Percentiles rank a stretch among this genome's conserved stretches.
Evolutionary conservation across 2,329 filamentous ascomycete genomes (phyloP).

Genomic region (Fusarium luffae): DNA sequence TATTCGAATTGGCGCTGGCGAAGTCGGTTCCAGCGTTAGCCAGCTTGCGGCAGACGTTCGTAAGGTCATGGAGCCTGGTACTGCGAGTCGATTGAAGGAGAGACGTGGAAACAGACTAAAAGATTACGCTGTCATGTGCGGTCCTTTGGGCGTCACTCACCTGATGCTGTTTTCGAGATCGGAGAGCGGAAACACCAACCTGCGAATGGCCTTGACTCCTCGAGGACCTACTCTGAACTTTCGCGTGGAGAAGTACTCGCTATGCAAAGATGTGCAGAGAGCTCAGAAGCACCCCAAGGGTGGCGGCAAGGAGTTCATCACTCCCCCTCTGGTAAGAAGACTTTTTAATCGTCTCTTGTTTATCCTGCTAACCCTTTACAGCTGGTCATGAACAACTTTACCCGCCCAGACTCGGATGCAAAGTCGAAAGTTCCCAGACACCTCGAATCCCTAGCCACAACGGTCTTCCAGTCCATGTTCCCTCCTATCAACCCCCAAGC

Average conservation of each 20-base stretch:
- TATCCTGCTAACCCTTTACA: slow-evolving; percentile 50
- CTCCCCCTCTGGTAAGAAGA: slow-evolving; percentile 76
- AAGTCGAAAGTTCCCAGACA: slow-evolving; percentile 86
- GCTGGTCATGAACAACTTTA: slow-evolving; percentile 99
- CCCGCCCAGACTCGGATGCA: slow-evolving; percentile 69
- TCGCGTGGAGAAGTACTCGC: slow-evolving; percentile 91
- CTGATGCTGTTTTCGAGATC: slow-evolving; percentile 93
- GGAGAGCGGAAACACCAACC: slow-evolving; percentile 88
- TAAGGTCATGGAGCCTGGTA: slow-evolving; percentile 94
- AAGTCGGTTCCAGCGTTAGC: slow-evolving; percentile 90
- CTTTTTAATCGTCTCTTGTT: not conserved
- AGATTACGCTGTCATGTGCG: slow-evolving; percentile 96
- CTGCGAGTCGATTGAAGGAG: slow-evolving; percentile 89
- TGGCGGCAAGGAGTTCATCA: slow-evolving; percentile 85
- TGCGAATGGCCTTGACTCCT: slow-evolving; percentile 87
- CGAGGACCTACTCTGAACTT: slow-evolving; percentile 95
- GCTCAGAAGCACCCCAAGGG: slow-evolving; percentile 85
- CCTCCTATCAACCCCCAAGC: slow-evolving; percentile 93
- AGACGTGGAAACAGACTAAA: slow-evolving; percentile 86
- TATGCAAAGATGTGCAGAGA: slow-evolving; percentile 89
- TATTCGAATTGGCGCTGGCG: slow-evolving; percentile 93
- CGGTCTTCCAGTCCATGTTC: slow-evolving; percentile 95
- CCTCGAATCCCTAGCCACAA: slow-evolving; percentile 91
- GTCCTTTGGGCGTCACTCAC: slow-evolving; percentile 92
- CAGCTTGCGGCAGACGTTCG: slow-evolving; percentile 93